These are phyloP conservation scores for Lentinula boryana DNA, from an alignment of 768 basidiomycete species.

Conservation along the genomic window DNA sequence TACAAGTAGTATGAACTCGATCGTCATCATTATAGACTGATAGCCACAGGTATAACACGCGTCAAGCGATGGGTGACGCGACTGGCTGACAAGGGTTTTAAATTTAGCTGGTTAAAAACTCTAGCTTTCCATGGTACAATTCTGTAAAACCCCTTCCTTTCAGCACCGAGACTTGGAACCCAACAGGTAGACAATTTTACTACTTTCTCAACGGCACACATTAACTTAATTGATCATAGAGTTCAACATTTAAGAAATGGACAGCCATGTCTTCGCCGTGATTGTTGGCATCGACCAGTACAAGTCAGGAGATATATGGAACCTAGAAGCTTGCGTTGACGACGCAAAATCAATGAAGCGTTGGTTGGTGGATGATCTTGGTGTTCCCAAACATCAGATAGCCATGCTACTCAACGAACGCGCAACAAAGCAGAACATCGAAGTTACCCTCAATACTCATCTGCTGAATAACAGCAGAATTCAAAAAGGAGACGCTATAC, in stretches of 20 bases:
- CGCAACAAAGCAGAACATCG: slow-evolving; percentile 58
- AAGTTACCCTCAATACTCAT: slow-evolving; percentile 55
- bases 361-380: slow-evolving; percentile 52
- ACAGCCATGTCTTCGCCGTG: slow-evolving; percentile 52
- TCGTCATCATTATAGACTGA: background rate
- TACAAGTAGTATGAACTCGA: background rate
- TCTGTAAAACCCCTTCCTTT: background rate
- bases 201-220: background rate
- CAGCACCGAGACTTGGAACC: background rate
- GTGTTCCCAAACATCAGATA: slow-evolving; percentile 54
- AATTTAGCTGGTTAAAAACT: slow-evolving; percentile 3
- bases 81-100: background rate
- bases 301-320: slow-evolving; percentile 54
- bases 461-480: slow-evolving; percentile 58
- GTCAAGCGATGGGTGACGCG: slow-evolving; percentile 1
- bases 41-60: background rate
- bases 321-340: slow-evolving; percentile 58
- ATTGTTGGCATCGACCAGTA: slow-evolving; percentile 68
- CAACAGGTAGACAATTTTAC: background rate
- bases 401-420: slow-evolving; percentile 49
- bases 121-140: background rate
- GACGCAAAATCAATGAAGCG: slow-evolving; percentile 54
- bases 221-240: background rate
- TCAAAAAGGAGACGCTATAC: slow-evolving; percentile 53
- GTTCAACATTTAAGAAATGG: slow-evolving; percentile 19